A percentile compares a stretch with the other conserved stretches of the same genome.
Evolutionary conservation across 768 basidiomycete genomes (phyloP).

Genomic region (Suillus plorans): DNA sequence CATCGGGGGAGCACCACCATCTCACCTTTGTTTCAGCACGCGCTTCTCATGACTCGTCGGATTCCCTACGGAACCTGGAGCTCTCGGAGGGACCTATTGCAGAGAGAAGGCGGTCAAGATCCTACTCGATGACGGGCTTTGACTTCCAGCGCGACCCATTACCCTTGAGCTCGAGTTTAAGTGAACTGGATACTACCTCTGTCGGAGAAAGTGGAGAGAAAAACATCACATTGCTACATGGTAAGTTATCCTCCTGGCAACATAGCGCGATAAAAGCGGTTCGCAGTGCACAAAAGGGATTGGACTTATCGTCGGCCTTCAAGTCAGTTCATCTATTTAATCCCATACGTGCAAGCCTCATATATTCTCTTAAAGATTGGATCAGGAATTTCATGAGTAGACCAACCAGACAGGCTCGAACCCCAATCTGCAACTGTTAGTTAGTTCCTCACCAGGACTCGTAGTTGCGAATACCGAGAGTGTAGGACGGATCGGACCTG

Average conservation of each 20-base stretch:
- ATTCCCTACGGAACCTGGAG: constrained; percentile 79
- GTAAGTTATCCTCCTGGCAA: constrained; percentile 38
- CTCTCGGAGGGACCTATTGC: constrained; percentile 60
- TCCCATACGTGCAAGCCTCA: neutral
- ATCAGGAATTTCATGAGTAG: constrained; percentile 85
- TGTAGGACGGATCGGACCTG: constrained; percentile 62
- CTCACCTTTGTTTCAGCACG: constrained; percentile 5
- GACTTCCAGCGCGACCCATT: constrained; percentile 78
- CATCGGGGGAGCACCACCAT: constrained; percentile 13
- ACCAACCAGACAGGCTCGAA: neutral
- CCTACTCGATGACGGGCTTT: constrained; percentile 74
- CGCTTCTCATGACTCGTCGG: constrained; percentile 53
- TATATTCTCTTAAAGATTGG: constrained; percentile 56
- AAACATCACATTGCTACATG: constrained; percentile 73
- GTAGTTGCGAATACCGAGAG: constrained; percentile 87
- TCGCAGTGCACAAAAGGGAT: constrained; percentile 51
- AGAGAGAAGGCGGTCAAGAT: constrained; percentile 40
- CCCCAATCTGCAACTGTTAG: constrained; percentile 8
- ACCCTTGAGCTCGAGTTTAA: constrained; percentile 74
- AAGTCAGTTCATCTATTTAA: constrained; percentile 42
- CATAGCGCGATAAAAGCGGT: constrained; percentile 9
- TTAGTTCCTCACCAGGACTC: constrained; percentile 88
- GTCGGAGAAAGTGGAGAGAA: constrained; percentile 59
- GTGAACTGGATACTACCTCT: constrained; percentile 55
- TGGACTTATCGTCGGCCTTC: constrained; percentile 79